Percentiles rank a stretch among this genome's conserved stretches.
Conservation (phyloP, 2,329 filamentous ascomycete species). For the Neofusicoccum ribis region DNA sequence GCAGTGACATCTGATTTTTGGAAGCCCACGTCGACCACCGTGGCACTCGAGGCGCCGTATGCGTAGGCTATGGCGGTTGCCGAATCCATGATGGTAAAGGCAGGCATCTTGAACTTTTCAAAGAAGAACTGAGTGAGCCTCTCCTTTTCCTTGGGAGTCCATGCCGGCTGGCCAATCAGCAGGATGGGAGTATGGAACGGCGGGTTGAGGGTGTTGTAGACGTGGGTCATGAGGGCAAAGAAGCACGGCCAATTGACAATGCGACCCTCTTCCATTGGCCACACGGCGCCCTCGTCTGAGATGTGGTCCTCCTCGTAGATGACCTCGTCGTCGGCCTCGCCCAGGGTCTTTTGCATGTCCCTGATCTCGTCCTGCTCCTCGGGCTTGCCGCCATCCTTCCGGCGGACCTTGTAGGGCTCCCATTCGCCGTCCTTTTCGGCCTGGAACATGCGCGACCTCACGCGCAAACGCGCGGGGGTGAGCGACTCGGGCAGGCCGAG, state of each 20-base stretch:
- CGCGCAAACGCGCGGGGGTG: conserved; percentile 81
- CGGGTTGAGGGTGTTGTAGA: conserved; percentile 84
- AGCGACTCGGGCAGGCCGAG: conserved; percentile 86
- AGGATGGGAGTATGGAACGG: conserved; percentile 94
- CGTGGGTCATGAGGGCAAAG: conserved; percentile 87
- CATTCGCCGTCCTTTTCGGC: conserved; percentile 74
- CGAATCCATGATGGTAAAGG: conserved; percentile 86
- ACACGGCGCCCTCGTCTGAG: conserved; percentile 84
- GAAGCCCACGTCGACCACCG: conserved; percentile 86
- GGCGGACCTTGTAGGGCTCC: conserved; percentile 77
- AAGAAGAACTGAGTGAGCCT: conserved; percentile 91
- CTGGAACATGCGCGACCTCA: conserved; percentile 91
- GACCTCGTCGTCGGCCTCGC: conserved; percentile 54
- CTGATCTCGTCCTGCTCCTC: conserved; percentile 33
- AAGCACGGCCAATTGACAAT: conserved; percentile 92
- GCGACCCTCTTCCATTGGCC: conserved; percentile 76
- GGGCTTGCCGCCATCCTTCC: conserved; percentile 34
- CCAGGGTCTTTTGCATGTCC: conserved; percentile 28
- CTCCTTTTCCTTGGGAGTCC: conserved; percentile 86
- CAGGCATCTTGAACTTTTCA: conserved; percentile 93
- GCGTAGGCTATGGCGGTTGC: conserved; percentile 78
- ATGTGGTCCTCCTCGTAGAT: conserved; percentile 87
- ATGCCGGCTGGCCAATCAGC: conserved; percentile 84
- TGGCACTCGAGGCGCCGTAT: conserved; percentile 79
- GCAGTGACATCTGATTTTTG: conserved; percentile 93